phyloP scores from a whole-genome alignment of 306 rosid species.

The Psophocarpus tetragonolobus region DNA sequence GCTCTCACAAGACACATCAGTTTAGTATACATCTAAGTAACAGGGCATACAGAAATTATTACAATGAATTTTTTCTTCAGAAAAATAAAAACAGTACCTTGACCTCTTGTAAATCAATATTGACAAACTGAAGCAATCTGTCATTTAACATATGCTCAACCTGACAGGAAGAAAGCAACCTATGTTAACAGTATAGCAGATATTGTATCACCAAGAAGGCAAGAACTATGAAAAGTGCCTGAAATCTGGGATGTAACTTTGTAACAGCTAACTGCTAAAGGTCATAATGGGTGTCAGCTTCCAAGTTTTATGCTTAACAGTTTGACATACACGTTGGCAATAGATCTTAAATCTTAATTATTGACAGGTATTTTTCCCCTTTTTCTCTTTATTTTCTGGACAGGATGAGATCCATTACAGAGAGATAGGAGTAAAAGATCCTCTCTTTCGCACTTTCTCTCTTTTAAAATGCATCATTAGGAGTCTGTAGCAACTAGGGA shows the following conservation, averaged over 20 bases:
- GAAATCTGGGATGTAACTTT: constrained; percentile 16
- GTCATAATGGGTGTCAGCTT: not conserved
- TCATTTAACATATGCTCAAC: constrained; percentile 98
- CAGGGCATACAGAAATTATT: constrained; percentile 1
- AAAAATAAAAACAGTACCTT: constrained; percentile 59
- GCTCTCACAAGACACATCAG: not conserved
- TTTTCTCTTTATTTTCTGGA: not conserved
- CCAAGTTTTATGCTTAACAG: not conserved
- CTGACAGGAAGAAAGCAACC: constrained; percentile 47
- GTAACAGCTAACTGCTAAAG: constrained; percentile 19
- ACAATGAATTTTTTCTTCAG: not conserved
- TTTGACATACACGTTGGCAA: not conserved
- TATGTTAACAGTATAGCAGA: constrained; percentile 38
- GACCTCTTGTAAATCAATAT: constrained; percentile 92
- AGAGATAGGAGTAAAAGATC: not conserved
- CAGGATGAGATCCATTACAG: not conserved
- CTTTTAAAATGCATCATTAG: constrained; percentile 22
- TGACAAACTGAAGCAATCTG: constrained; percentile 94
- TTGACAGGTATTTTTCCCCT: not conserved
- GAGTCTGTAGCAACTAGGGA: constrained; percentile 18
- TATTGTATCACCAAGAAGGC: not conserved
- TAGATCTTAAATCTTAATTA: constrained; percentile 26
- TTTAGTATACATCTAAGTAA: constrained; percentile 7
- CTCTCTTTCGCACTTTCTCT: not conserved
- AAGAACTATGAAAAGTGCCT: constrained; percentile 4